Conservation (phyloP, 371 early-diverging fungal genomes). For the Batkoa obscura region DNA sequence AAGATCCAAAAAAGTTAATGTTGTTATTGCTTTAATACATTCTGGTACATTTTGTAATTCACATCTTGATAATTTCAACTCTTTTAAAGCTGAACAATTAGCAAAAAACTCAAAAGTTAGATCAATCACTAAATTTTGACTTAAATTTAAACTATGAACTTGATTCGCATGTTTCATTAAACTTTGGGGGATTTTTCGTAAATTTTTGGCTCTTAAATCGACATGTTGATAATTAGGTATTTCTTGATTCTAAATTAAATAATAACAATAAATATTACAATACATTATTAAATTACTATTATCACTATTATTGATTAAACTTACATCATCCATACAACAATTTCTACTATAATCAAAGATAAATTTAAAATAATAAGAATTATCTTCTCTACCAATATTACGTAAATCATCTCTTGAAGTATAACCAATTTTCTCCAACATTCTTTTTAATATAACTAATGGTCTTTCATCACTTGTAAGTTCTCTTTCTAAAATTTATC, state of each 20-base stretch:
- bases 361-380: constrained; percentile 61
- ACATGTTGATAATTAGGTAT: constrained; percentile 16
- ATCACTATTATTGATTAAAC: neutral
- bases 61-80: constrained; percentile 46
- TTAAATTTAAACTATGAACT: constrained; percentile 39
- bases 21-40: constrained; percentile 29
- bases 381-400: constrained; percentile 61
- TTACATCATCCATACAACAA: neutral
- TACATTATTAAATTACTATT: neutral
- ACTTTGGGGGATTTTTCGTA: constrained; percentile 39
- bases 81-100: constrained; percentile 34
- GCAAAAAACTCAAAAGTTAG: constrained; percentile 54
- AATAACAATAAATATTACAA: neutral
- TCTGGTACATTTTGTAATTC: constrained; percentile 34
- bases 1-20: constrained; percentile 45
- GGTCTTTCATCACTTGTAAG: constrained; percentile 46
- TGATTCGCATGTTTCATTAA: neutral
- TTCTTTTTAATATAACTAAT: constrained; percentile 37
- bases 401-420: constrained; percentile 51
- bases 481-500: constrained; percentile 32
- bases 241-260: neutral
- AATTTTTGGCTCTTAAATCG: constrained; percentile 34
- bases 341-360: constrained; percentile 28
- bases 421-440: constrained; percentile 58
- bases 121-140: constrained; percentile 43